A percentile compares a stretch with the other conserved stretches of the same genome.
Conservation (phyloP, 2,329 filamentous ascomycete genomes). For the Fusarium oligoseptatum region DNA sequence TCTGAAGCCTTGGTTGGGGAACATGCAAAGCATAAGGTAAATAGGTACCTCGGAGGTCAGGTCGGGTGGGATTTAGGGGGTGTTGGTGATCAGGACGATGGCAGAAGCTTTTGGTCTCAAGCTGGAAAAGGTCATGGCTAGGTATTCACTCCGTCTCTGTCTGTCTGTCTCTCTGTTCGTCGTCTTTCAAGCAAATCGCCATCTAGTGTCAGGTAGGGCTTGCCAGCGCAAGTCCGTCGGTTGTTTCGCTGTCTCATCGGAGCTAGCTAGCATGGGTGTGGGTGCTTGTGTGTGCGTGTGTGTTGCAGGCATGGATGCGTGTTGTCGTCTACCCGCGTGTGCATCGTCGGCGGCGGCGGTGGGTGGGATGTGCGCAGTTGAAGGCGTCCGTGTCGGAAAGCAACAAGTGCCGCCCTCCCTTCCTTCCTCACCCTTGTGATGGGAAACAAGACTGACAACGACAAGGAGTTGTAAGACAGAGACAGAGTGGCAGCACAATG, state of each 20-base stretch:
- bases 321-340: constrained; percentile 26
- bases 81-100: constrained; percentile 1
- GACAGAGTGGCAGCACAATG: constrained; percentile 12
- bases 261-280: constrained; percentile 30
- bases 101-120: constrained; percentile 5
- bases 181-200: constrained; percentile 11
- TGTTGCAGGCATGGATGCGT: constrained; percentile 19
- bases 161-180: constrained; percentile 22
- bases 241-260: constrained; percentile 30
- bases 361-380: constrained; percentile 16
- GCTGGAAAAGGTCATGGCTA: neutral
- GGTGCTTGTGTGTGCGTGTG: constrained; percentile 22
- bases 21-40: constrained; percentile 20
- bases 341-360: constrained; percentile 22
- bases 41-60: constrained; percentile 6
- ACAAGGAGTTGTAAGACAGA: constrained; percentile 14
- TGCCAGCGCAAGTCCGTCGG: constrained; percentile 25
- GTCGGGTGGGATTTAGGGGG: neutral
- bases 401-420: constrained; percentile 23
- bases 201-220: constrained; percentile 21
- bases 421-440: constrained; percentile 21
- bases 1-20: constrained; percentile 26
- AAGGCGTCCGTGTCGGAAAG: constrained; percentile 30
- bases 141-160: neutral
- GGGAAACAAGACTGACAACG: constrained; percentile 8